These are phyloP conservation scores for Penicillium aurantiogriseum DNA, from an alignment of 2,329 filamentous ascomycete genomes.

Conservation along the genomic window DNA sequence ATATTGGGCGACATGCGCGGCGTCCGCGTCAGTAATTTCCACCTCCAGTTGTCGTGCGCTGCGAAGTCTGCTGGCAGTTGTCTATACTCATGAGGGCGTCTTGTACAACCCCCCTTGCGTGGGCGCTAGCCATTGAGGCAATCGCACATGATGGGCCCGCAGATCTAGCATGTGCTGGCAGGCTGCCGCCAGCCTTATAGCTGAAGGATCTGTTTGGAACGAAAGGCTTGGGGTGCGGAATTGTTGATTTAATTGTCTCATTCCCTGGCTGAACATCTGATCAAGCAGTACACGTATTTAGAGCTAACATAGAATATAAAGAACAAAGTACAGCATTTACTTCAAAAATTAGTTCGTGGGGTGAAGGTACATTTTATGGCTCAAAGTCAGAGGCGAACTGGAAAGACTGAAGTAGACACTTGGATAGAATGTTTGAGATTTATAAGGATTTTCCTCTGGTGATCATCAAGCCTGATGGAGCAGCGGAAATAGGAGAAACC, in stretches of 20 bases:
- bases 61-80: constrained; percentile 37
- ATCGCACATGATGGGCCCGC: constrained; percentile 50
- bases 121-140: constrained; percentile 48
- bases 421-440: background rate
- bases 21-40: constrained; percentile 52
- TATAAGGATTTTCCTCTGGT: background rate
- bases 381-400: background rate
- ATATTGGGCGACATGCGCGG: constrained; percentile 39
- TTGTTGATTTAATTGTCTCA: constrained; percentile 34
- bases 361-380: background rate
- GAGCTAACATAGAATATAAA: background rate
- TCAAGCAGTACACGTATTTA: constrained; percentile 36
- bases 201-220: constrained; percentile 49
- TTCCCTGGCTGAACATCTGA: constrained; percentile 39
- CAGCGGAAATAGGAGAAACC: background rate
- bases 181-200: constrained; percentile 22
- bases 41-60: constrained; percentile 48
- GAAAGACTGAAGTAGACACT: too few species aligned
- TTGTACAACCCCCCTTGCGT: constrained; percentile 51
- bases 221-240: constrained; percentile 38
- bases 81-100: constrained; percentile 53
- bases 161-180: constrained; percentile 38
- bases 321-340: background rate
- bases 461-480: constrained; percentile 3
- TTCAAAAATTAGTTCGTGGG: background rate